These are phyloP conservation scores for Sporisorium exsertum DNA, from an alignment of 1,284 basidiomycete species.

Conservation along the genomic window DNA sequence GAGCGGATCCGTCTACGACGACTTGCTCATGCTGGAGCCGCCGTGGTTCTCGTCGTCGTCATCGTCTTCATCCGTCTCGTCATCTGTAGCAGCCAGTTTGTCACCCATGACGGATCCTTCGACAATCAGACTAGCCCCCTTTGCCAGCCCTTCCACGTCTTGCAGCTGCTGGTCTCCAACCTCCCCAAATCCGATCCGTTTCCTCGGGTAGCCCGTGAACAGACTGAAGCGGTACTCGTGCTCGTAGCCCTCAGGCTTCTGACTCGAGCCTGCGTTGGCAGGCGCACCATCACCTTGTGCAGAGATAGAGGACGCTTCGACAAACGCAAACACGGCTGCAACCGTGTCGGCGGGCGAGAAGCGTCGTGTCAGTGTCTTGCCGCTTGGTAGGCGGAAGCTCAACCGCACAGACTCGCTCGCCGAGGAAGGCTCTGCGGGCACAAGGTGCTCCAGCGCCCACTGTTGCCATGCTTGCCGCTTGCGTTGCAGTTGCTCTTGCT, in stretches of 20 bases:
- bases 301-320: constrained; percentile 42
- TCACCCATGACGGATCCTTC: constrained; percentile 42
- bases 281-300: background rate
- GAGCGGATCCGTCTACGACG: background rate
- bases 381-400: constrained; percentile 59
- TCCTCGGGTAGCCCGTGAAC: constrained; percentile 61
- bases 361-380: constrained; percentile 47
- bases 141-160: constrained; percentile 47
- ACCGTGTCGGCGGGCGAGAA: constrained; percentile 45
- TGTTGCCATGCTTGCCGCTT: constrained; percentile 48
- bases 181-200: constrained; percentile 28
- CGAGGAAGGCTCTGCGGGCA: constrained; percentile 47
- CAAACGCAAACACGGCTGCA: constrained; percentile 55
- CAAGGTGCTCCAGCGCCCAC: constrained; percentile 55
- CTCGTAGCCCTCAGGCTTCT: constrained; percentile 38
- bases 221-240: constrained; percentile 56
- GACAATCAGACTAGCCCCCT: constrained; percentile 60
- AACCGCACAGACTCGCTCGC: constrained; percentile 22
- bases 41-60: constrained; percentile 5
- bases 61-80: constrained; percentile 39
- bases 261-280: background rate
- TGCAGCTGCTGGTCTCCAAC: constrained; percentile 13
- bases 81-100: constrained; percentile 16
- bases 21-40: background rate
- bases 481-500: constrained; percentile 24